These are phyloP conservation scores for Pichia manshurica DNA, from an alignment of 805 yeast species.

Conservation along the genomic window DNA sequence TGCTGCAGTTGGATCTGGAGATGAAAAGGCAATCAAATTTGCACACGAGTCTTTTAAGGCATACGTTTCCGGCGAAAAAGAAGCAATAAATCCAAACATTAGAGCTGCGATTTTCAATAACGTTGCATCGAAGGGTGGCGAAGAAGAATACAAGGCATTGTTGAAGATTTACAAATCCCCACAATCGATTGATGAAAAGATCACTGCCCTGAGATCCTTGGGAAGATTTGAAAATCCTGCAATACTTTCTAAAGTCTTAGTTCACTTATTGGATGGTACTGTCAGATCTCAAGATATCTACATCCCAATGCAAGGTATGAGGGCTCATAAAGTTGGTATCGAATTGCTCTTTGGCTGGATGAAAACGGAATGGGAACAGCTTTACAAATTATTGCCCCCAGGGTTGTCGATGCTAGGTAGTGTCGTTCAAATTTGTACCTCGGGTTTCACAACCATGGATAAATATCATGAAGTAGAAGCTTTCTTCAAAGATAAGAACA, in stretches of 20 bases:
- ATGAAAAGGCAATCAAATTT: constrained; percentile 33
- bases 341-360: constrained; percentile 72
- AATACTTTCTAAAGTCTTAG: constrained; percentile 36
- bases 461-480: constrained; percentile 37
- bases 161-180: constrained; percentile 45
- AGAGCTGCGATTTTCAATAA: constrained; percentile 40
- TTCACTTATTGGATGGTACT: constrained; percentile 55
- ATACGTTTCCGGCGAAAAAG: constrained; percentile 24
- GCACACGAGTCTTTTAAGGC: constrained; percentile 25
- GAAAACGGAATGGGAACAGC: constrained; percentile 59
- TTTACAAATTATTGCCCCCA: constrained; percentile 68
- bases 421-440: constrained; percentile 57
- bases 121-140: constrained; percentile 35
- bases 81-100: constrained; percentile 41
- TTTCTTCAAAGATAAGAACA: constrained; percentile 46
- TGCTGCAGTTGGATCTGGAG: constrained; percentile 37
- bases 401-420: constrained; percentile 74
- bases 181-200: constrained; percentile 51
- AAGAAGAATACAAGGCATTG: constrained; percentile 37
- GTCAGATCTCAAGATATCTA: constrained; percentile 46
- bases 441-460: constrained; percentile 35
- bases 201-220: constrained; percentile 47
- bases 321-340: constrained; percentile 58
- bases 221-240: constrained; percentile 41
- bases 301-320: constrained; percentile 71